Percentiles rank a stretch among this genome's conserved stretches.
phyloP scores from a whole-genome alignment of 140 eudicot genomes.

The Erigeron philadelphicus region DNA sequence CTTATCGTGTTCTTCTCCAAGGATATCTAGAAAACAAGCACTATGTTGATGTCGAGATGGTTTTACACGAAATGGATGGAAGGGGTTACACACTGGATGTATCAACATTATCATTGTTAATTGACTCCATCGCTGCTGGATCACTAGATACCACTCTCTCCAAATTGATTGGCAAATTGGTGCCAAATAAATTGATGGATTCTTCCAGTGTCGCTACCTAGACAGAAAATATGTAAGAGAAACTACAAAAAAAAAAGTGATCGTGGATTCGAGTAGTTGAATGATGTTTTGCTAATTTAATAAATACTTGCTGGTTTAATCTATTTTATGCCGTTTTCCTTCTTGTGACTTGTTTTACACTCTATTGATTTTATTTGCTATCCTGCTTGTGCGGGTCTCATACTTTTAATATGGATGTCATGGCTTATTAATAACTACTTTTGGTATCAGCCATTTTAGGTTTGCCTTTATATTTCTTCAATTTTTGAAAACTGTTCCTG shows the following conservation, averaged over 20 bases:
- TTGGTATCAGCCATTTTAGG: too few relatives aligned
- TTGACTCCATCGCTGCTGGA: background rate
- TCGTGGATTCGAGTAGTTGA: background rate
- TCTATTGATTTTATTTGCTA: too few relatives aligned
- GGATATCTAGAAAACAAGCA: conserved; percentile 21
- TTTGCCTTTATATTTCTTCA: too few relatives aligned
- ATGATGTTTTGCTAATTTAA: too few relatives aligned
- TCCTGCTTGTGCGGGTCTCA: too few relatives aligned
- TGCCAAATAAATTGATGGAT: background rate
- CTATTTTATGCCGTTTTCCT: too few relatives aligned
- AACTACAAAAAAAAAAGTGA: background rate
- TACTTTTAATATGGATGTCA: too few relatives aligned
- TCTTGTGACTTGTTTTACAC: too few relatives aligned
- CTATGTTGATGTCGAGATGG: conserved; percentile 9
- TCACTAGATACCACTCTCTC: background rate
- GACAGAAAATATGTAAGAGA: background rate
- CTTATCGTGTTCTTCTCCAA: conserved; percentile 27
- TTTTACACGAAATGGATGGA: conserved; percentile 21
- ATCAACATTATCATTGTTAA: background rate
- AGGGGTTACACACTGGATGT: conserved; percentile 17
- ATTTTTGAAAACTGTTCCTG: too few relatives aligned
- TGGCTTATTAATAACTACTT: too few relatives aligned
- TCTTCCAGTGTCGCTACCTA: background rate
- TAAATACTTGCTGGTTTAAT: too few relatives aligned
- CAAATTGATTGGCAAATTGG: conserved; percentile 2